Percentiles rank a stretch among this genome's conserved stretches.
Evolutionary conservation across 2,329 filamentous ascomycete genomes (phyloP).

Genomic region (Phialophora expanda): DNA sequence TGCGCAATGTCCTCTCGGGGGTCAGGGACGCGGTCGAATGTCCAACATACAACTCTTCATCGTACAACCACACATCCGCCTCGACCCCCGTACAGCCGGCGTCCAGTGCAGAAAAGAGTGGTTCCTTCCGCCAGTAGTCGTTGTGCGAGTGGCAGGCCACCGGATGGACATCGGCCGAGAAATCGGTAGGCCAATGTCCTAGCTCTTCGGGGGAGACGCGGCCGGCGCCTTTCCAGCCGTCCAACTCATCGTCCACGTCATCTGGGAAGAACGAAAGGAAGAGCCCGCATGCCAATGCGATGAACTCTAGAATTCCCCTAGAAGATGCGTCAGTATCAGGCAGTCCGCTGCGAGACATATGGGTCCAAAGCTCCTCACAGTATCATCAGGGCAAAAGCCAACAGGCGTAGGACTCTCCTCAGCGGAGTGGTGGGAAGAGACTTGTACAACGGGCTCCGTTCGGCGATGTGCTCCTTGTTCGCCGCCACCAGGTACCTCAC

Average conservation of each 20-base stretch:
- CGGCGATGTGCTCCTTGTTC: slow-evolving; percentile 19
- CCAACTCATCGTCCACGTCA: slow-evolving; percentile 47
- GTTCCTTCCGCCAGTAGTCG: slow-evolving; percentile 63
- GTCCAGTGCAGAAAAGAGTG: slow-evolving; percentile 60
- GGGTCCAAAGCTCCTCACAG: slow-evolving; percentile 26
- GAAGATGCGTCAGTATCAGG: slow-evolving; percentile 10
- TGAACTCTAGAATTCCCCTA: slow-evolving; percentile 49
- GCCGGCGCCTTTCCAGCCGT: slow-evolving; percentile 50
- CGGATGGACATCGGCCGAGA: slow-evolving; percentile 57
- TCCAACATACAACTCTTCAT: slow-evolving; percentile 61
- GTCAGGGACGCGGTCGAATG: slow-evolving; percentile 57
- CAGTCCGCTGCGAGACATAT: background rate
- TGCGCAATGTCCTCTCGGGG: slow-evolving; percentile 54
- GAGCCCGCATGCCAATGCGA: slow-evolving; percentile 48
- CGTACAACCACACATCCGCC: slow-evolving; percentile 63
- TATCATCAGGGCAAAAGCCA: slow-evolving; percentile 36
- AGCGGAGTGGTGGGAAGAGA: slow-evolving; percentile 21
- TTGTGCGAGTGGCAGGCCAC: slow-evolving; percentile 63
- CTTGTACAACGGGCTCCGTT: slow-evolving; percentile 12
- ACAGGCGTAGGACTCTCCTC: slow-evolving; percentile 28
- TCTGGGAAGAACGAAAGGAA: slow-evolving; percentile 50
- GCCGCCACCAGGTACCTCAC: slow-evolving; percentile 6
- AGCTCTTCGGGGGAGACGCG: slow-evolving; percentile 44
- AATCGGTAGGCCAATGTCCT: slow-evolving; percentile 53
- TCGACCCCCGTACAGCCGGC: slow-evolving; percentile 62